Conservation (phyloP, 495 filamentous ascomycete species). For the Emericellopsis terricola region DNA sequence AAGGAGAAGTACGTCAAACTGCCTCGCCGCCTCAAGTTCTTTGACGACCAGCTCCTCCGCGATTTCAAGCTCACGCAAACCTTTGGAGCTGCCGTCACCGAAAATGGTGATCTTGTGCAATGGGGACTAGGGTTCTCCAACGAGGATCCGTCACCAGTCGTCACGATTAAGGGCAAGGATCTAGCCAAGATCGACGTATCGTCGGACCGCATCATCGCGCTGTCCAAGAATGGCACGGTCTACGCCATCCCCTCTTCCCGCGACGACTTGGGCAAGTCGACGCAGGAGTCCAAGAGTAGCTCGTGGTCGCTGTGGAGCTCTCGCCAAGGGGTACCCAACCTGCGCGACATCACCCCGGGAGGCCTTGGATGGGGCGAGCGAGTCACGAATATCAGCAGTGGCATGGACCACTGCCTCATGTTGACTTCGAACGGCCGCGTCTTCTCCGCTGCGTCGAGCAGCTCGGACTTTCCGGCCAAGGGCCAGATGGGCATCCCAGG, state of each 20-base stretch:
- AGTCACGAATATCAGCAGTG: slow-evolving; percentile 52
- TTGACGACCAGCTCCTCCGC: slow-evolving; percentile 67
- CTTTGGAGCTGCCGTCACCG: slow-evolving; percentile 76
- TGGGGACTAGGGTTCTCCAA: slow-evolving; percentile 68
- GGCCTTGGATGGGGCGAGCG: slow-evolving; percentile 54
- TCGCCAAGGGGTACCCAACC: slow-evolving; percentile 31
- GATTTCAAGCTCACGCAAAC: slow-evolving; percentile 73
- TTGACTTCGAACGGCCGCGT: slow-evolving; percentile 74
- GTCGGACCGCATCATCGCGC: slow-evolving; percentile 62
- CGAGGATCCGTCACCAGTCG: slow-evolving; percentile 29
- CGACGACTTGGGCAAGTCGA: slow-evolving; percentile 49
- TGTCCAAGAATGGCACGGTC: slow-evolving; percentile 59
- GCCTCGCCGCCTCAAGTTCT: slow-evolving; percentile 62
- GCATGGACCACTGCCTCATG: slow-evolving; percentile 69
- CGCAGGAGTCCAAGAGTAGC: slow-evolving; percentile 26
- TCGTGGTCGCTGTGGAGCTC: slow-evolving; percentile 69
- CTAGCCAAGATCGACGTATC: slow-evolving; percentile 55
- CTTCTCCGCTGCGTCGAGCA: slow-evolving; percentile 66
- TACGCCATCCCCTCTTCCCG: slow-evolving; percentile 74
- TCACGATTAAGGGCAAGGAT: slow-evolving; percentile 69
- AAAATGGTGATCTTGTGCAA: slow-evolving; percentile 77
- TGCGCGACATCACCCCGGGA: slow-evolving; percentile 50
- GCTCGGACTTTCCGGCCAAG: slow-evolving; percentile 55
- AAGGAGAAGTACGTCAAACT: slow-evolving; percentile 58
- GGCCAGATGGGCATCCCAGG: slow-evolving; percentile 81